These are phyloP conservation scores for Lasiodiplodia gonubiensis DNA, from an alignment of 2,329 filamentous ascomycete genomes.

Conservation along the genomic window DNA sequence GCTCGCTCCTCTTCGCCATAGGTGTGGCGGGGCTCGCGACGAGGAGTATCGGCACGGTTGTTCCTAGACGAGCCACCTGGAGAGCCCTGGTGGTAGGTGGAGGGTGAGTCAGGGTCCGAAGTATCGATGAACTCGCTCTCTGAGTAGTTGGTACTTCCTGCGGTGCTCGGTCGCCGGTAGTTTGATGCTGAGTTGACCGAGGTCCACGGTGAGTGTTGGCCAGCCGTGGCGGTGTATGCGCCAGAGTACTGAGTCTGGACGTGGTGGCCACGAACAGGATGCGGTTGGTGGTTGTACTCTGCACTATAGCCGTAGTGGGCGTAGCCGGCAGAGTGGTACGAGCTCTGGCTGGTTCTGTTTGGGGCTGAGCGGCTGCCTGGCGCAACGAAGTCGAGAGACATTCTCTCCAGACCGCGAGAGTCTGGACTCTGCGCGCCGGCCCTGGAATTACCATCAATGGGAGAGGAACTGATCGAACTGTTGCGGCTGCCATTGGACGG, in stretches of 20 bases:
- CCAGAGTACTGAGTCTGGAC: slow-evolving; percentile 11
- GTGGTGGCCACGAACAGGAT: neutral
- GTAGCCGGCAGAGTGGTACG: slow-evolving; percentile 8
- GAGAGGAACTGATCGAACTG: slow-evolving; percentile 3
- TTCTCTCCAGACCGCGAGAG: slow-evolving; percentile 25
- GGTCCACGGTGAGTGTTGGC: slow-evolving; percentile 13
- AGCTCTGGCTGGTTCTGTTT: slow-evolving; percentile 1
- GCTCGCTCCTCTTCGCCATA: slow-evolving; percentile 29
- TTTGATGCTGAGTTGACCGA: slow-evolving; percentile 11
- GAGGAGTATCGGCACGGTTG: neutral
- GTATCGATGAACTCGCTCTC: slow-evolving; percentile 15
- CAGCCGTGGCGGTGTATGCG: neutral
- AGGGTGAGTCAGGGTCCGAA: slow-evolving; percentile 11
- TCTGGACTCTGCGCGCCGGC: slow-evolving; percentile 8
- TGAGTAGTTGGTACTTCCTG: slow-evolving; percentile 13
- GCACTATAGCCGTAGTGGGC: slow-evolving; percentile 14
- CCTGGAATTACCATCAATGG: neutral
- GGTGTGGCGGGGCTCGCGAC: slow-evolving; percentile 23
- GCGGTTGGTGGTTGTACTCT: slow-evolving; percentile 4
- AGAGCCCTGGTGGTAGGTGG: neutral
- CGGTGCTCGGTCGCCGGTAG: slow-evolving; percentile 19
- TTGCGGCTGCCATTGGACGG: slow-evolving; percentile 17
- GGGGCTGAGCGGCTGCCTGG: slow-evolving; percentile 26
- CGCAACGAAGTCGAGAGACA: slow-evolving; percentile 28
- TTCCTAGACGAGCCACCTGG: neutral